These are phyloP conservation scores for Novymonas esmeraldas DNA, from an alignment of 208 protist genomes.

Conservation along the genomic window DNA sequence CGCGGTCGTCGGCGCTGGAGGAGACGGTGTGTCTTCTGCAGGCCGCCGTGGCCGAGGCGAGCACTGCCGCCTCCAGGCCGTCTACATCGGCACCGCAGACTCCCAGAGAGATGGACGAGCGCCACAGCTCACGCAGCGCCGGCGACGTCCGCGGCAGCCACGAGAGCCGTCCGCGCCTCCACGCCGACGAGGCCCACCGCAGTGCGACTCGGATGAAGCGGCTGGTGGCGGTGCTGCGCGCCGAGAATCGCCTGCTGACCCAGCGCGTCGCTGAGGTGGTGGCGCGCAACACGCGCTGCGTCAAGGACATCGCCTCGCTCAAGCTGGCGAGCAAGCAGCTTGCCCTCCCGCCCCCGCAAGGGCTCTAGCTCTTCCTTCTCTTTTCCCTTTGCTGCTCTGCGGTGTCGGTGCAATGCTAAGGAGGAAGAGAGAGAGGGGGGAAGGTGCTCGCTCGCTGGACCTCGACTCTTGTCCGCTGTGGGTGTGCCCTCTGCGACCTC, in stretches of 20 bases:
- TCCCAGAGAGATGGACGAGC: background rate
- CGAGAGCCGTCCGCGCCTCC: background rate
- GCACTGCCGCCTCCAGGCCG: too few species aligned
- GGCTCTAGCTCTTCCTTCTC: background rate
- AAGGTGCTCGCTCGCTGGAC: too few species aligned
- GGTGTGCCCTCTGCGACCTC: too few species aligned
- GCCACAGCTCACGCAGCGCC: background rate
- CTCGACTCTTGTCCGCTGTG: too few species aligned
- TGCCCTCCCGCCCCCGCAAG: background rate
- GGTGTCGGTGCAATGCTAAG: too few species aligned
- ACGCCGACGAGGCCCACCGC: background rate
- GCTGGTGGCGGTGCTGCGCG: slow-evolving; percentile 21
- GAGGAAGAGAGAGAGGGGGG: too few species aligned
- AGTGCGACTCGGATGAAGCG: slow-evolving; percentile 8
- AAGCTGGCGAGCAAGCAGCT: slow-evolving; percentile 14
- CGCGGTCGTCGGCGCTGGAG: slow-evolving; percentile 9
- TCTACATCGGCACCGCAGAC: background rate
- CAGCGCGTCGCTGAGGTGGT: slow-evolving; percentile 28
- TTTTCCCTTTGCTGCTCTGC: background rate
- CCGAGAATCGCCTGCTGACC: slow-evolving; percentile 38
- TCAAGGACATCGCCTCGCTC: slow-evolving; percentile 29
- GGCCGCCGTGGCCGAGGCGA: background rate
- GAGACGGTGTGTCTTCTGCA: slow-evolving; percentile 8
- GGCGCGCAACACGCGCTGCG: slow-evolving; percentile 27
- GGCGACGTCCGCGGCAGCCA: background rate